Base-by-base conservation (phyloP, 345 rosid species). In the Eucalyptus globulus region DNA sequence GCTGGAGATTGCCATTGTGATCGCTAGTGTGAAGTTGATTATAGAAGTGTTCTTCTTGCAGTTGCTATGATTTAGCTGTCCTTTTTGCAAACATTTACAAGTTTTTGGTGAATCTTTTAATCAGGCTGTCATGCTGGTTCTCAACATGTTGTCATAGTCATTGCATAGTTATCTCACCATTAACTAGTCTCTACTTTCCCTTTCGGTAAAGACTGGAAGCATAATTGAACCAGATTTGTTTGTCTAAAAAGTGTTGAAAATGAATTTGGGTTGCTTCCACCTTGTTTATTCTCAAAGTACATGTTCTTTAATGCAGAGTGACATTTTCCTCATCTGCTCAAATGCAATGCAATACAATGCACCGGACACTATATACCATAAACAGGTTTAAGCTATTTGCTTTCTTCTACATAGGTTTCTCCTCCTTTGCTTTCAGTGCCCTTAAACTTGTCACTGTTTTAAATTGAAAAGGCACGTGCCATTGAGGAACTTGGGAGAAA, bases 271-370 rank as follows among this genome's bases (percentile, higher is more conserved):
- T 21, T 37, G 15, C 27, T 40, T 76, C 29, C 85, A 21, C 85
- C 47, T 76, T 76, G 47, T 40, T 40, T 72, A 17, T 72, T 40
- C 47, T 76, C 9, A 76, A 69, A 89, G 67, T 44, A 91, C 76
- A 60, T 76, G 91, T 89, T 92, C 80, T 92, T 92, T 26, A 87
- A 81, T 95, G 95, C 95, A 96, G 99, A 93, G 94, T 87, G 99
- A 96, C 60, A 91, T 96, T 80, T 93, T 94, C 89, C 90, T 96
- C 87, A 95, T 96, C 90, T 96, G 98, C 95, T 94, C 98, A 87
- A 96, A 96, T 90, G 98, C 99, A 56, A 96, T 96, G 99, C 94
- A 91, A 91, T 96, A 96, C 88, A 96, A 96, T 93, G 90, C 96
- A 16, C 90, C 97, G 16, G 99, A 96, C 87, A 96, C 98, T 13